phyloP scores from a whole-genome alignment of 306 rosid genomes.

The Vigna nakashimae region DNA sequence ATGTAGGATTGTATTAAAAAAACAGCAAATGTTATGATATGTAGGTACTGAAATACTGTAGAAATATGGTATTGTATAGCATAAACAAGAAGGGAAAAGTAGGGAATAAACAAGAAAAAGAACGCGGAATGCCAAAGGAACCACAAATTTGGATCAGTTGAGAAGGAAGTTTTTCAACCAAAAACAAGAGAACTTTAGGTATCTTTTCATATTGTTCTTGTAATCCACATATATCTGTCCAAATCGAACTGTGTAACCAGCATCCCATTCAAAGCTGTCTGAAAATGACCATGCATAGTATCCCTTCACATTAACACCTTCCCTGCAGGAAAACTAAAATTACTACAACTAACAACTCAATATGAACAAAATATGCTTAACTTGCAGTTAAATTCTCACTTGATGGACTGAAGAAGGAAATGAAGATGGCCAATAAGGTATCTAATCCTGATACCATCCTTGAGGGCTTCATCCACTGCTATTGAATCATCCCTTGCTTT shows the following conservation, averaged over 20 bases:
- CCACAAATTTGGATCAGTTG: background rate
- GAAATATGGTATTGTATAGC: too few relatives aligned
- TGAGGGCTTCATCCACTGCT: conserved; percentile 47
- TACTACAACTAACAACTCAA: too few relatives aligned
- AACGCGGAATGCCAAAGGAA: background rate
- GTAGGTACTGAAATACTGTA: too few relatives aligned
- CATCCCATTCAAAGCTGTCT: conserved; percentile 13
- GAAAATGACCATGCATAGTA: too few relatives aligned
- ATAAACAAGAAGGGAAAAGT: too few relatives aligned
- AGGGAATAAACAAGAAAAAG: too few relatives aligned
- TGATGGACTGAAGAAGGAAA: conserved; percentile 53
- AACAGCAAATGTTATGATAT: too few relatives aligned
- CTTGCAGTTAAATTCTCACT: conserved; percentile 39
- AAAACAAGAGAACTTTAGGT: background rate
- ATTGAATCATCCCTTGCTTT: conserved; percentile 52
- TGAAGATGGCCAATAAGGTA: conserved; percentile 57
- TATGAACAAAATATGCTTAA: too few relatives aligned
- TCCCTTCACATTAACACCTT: too few relatives aligned
- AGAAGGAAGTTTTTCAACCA: background rate
- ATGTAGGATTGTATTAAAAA: too few relatives aligned
- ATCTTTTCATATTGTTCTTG: conserved; percentile 1
- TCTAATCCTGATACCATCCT: conserved; percentile 57
- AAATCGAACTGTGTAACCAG: conserved; percentile 8
- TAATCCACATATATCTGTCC: background rate
- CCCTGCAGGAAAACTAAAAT: too few relatives aligned